phyloP scores from a whole-genome alignment of 495 filamentous ascomycete species.

The Hypoxylon lienhwacheense region DNA sequence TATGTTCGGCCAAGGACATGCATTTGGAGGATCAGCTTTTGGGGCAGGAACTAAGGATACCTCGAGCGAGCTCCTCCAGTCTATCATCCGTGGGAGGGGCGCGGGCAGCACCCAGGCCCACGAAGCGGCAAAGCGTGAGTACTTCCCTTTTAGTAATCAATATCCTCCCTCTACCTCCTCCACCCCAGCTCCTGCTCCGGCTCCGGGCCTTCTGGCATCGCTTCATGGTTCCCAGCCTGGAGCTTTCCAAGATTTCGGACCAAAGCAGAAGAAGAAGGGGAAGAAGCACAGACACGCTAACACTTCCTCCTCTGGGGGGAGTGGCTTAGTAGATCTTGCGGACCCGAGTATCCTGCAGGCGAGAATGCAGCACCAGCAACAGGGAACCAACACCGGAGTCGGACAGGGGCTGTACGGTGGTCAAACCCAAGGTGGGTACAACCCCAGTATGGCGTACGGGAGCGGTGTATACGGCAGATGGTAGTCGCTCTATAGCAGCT shows the following conservation, averaged over 20 bases:
- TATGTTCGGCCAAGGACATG: slow-evolving; percentile 69
- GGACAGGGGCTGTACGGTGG: slow-evolving; percentile 86
- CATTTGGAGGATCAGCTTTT: slow-evolving; percentile 65
- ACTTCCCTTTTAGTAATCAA: slow-evolving; percentile 74
- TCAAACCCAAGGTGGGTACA: slow-evolving; percentile 99
- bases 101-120: slow-evolving; percentile 62
- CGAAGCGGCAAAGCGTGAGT: slow-evolving; percentile 95
- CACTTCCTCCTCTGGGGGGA: slow-evolving; percentile 98
- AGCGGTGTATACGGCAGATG: slow-evolving; percentile 73
- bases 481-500: slow-evolving; percentile 53
- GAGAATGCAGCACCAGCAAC: slow-evolving; percentile 84
- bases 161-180: slow-evolving; percentile 75
- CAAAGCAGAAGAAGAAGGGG: slow-evolving; percentile 99
- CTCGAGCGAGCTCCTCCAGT: slow-evolving; percentile 74
- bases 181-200: slow-evolving; percentile 85
- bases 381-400: slow-evolving; percentile 68
- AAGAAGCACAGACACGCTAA: slow-evolving; percentile 99
- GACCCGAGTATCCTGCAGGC: slow-evolving; percentile 99
- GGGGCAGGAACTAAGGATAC: slow-evolving; percentile 62
- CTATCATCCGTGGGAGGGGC: slow-evolving; percentile 62
- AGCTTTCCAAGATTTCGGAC: slow-evolving; percentile 78
- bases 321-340: slow-evolving; percentile 98
- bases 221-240: slow-evolving; percentile 86
- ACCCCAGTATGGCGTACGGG: slow-evolving; percentile 78
- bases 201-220: slow-evolving; percentile 82